Evolutionary conservation across 441 rosid genomes (phyloP).

Genomic region (Bruguiera hainesii): DNA sequence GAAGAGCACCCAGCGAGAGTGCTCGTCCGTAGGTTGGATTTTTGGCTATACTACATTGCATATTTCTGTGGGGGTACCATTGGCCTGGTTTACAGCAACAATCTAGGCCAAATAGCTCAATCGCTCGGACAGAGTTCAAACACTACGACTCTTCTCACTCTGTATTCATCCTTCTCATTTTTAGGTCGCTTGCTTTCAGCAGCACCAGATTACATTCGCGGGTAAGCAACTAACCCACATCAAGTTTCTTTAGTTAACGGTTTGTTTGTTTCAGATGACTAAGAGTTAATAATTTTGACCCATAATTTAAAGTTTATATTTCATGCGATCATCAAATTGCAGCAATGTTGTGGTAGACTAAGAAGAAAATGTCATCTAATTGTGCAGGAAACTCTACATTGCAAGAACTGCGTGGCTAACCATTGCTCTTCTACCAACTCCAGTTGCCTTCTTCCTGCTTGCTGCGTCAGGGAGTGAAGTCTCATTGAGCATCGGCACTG

Average conservation of each 20-base stretch:
- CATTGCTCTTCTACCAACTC: slow-evolving; percentile 77
- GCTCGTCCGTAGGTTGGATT: slow-evolving; percentile 71
- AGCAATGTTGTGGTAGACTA: no score
- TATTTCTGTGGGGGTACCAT: slow-evolving; percentile 94
- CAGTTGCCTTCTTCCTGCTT: slow-evolving; percentile 73
- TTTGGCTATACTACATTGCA: slow-evolving; percentile 79
- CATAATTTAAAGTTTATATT: no score
- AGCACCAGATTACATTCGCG: slow-evolving; percentile 75
- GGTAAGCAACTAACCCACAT: slow-evolving; percentile 38
- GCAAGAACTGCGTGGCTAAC: slow-evolving; percentile 96
- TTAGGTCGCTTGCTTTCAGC: slow-evolving; percentile 92
- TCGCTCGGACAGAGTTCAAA: slow-evolving; percentile 59
- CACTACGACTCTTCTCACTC: slow-evolving; percentile 70
- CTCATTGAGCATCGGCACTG: slow-evolving; percentile 58
- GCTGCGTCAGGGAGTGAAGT: slow-evolving; percentile 44
- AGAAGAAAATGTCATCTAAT: no score
- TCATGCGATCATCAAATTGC: no score
- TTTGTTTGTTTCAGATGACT: no score
- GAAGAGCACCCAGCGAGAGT: slow-evolving; percentile 57
- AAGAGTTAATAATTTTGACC: no score
- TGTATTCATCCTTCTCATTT: slow-evolving; percentile 91
- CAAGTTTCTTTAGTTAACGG: not conserved
- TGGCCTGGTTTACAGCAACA: slow-evolving; percentile 94
- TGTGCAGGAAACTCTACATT: slow-evolving; percentile 68
- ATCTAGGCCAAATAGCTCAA: slow-evolving; percentile 89